These are phyloP conservation scores for Thymus quinquecostatus DNA, from an alignment of 257 asterid genomes.

Conservation along the genomic window DNA sequence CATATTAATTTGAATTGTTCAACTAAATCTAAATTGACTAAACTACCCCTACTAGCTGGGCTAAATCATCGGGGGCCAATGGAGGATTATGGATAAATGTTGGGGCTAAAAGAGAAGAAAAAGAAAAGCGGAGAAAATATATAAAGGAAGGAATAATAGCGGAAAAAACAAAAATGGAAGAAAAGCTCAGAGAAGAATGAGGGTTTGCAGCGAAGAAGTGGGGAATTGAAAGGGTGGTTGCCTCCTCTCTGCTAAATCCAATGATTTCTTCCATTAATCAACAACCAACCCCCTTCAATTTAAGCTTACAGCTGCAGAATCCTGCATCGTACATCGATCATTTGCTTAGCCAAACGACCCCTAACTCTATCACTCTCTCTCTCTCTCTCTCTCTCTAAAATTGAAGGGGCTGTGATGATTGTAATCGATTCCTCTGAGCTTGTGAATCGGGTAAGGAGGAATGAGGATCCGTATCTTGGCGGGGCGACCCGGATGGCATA, in stretches of 20 bases:
- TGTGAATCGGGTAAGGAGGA: background rate
- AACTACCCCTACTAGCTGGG: too few species aligned
- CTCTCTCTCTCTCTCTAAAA: slow-evolving; percentile 1
- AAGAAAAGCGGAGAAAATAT: background rate
- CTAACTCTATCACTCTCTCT: background rate
- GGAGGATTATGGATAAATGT: too few species aligned
- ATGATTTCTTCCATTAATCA: slow-evolving; percentile 23
- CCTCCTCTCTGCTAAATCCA: slow-evolving; percentile 27
- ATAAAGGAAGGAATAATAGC: too few species aligned
- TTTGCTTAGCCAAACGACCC: background rate
- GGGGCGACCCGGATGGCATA: slow-evolving; percentile 39
- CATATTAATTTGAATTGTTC: too few species aligned
- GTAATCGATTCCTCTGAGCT: slow-evolving; percentile 15
- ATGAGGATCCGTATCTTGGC: slow-evolving; percentile 34
- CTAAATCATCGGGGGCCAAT: too few species aligned
- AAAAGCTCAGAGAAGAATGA: slow-evolving; percentile 18
- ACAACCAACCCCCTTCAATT: background rate
- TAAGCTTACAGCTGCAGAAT: background rate
- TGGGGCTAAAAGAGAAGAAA: too few species aligned
- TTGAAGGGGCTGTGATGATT: slow-evolving; percentile 26
- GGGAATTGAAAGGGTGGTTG: slow-evolving; percentile 37
- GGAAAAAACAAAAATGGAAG: too few species aligned
- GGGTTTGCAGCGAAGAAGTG: slow-evolving; percentile 6
- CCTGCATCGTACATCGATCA: too few species aligned
- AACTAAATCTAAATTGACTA: too few species aligned